phyloP scores from a whole-genome alignment of 2,329 filamentous ascomycete species.

The Fusarium lateritium region DNA sequence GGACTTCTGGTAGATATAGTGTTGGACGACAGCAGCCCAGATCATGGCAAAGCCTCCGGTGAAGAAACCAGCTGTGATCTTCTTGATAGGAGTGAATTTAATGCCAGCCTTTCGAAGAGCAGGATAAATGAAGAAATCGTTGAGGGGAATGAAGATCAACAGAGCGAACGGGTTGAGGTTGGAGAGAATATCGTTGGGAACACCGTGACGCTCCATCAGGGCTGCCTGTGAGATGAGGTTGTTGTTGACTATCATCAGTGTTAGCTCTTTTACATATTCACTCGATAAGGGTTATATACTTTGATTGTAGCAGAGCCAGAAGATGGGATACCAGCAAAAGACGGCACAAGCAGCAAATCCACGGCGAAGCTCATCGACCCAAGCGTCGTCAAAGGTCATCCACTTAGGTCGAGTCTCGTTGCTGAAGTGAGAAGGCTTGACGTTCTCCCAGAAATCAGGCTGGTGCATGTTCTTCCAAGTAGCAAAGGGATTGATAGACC shows the following conservation, averaged over 20 bases:
- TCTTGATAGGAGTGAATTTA: conserved; percentile 81
- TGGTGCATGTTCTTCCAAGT: conserved; percentile 72
- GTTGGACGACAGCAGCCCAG: conserved; percentile 67
- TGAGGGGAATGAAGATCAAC: conserved; percentile 80
- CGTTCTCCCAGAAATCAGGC: conserved; percentile 74
- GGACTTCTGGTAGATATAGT: conserved; percentile 75
- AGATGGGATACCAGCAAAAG: conserved; percentile 77
- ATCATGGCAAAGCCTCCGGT: conserved; percentile 73
- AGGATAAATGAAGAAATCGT: conserved; percentile 78
- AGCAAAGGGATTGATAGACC: conserved; percentile 75
- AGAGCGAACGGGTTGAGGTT: conserved; percentile 83
- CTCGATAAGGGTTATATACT: conserved; percentile 51
- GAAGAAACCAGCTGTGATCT: conserved; percentile 79
- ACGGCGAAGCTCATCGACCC: conserved; percentile 82
- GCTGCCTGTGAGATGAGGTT: conserved; percentile 75
- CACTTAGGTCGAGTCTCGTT: conserved; percentile 70
- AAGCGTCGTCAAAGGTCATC: conserved; percentile 86
- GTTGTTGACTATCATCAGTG: conserved; percentile 62
- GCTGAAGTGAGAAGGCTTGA: conserved; percentile 76
- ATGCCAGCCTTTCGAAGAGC: conserved; percentile 74
- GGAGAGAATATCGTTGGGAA: conserved; percentile 83
- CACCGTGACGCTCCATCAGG: conserved; percentile 75
- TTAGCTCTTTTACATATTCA: too few species aligned
- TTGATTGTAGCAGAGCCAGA: conserved; percentile 67
- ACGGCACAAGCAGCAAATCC: conserved; percentile 78